Base-by-base conservation (phyloP, 257 asterid species). In the Mentha longifolia region DNA sequence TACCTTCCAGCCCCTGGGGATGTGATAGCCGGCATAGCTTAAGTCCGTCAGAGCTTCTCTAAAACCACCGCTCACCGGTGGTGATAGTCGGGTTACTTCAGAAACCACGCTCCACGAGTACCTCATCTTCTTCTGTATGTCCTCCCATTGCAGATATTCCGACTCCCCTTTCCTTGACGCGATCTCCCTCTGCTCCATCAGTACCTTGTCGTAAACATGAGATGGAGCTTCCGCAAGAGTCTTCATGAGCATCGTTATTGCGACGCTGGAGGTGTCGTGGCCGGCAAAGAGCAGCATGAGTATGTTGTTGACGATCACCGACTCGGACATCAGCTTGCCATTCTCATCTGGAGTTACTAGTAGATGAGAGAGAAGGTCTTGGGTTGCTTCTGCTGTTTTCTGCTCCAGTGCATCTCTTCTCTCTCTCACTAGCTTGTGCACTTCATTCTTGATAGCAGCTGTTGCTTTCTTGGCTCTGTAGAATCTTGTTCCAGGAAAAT, bases 1-100 rank as follows among this genome's bases (percentile, higher is more conserved):
- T 47, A 50, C 96, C 95, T 92, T 92, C 98, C 96, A 89, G 65
- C 98, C 98, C 75, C 85, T 89, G 65, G 95, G 98, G 61, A 89
- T 88, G 87, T 70, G 72, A 61, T 87, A 87, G 28, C 95, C 95
- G 17, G 69, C 88, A 64, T 86, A 92, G 22, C 59, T 82, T 47
- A 92, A 65, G 63, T 87, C 92, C 2, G 66, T 80, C 19, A 84
- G 15, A 4, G 90, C 92, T 74, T 92, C 94, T 68, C 89, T 77
- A 59, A 85, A 92, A 54, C 88, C 79, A 28, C 98, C 96, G 13
- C 51, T 22, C 11, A 89, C 71, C 0, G 96, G 96, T 9, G 98
- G 85, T 28, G 80, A 65, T 17, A 83, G 76, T 54, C 98, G 81
- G 65, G 71, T 71, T 2, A 81, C 77, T 76, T 89, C 98, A 66